Base-by-base conservation (phyloP, 208 protist species). In the Acanthamoeba rhysodes region DNA sequence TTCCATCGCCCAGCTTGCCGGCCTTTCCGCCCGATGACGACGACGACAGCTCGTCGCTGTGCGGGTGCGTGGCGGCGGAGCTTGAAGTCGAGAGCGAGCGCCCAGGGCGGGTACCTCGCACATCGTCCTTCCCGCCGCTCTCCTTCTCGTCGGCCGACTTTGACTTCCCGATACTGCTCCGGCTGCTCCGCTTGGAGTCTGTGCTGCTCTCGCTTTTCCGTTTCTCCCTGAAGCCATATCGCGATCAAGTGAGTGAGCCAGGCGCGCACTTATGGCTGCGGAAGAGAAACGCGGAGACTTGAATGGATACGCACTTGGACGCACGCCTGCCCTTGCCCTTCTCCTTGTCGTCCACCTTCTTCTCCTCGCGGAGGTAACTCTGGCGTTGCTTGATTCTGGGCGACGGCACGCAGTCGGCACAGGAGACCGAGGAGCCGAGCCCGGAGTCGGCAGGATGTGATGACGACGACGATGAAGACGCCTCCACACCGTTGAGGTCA, bases 361-460 rank as follows among this genome's bases (percentile, higher is more conserved):
- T 80, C 32, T 80, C 72, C 37, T 80, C 72, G 37, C 72, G 72
- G 24, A 80, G 32, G 72, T 80, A 80, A 22, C 72, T 80, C 32
- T 37, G 24, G 34, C 72, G 72, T 45, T 29, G 72, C 29, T 80
- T 80, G 14, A n/a, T 16, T 24, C 62, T 16, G 62, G 72, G 72
- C 29, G 72, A 80, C 3, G 72, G 27, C 27, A 80, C 37, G 72
- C 72, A 80, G 32, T 80, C 72, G 29, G 72, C 72, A 29, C 72
- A 80, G 10, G 72, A 80, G 72, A 29, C 72, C 7, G 34, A 50
- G 34, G 72, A 80, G 16, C 16, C 3, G 20, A 80, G 72, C 18
- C 29, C 24, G 29, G 72, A 48, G 9, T 80, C 72, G 29, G 27
- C 20, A n/a, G 32, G 27, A 16, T 27, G 29, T 22, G 72, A 80